These are phyloP conservation scores for Heterobasidion occidentale DNA, from an alignment of 1,284 basidiomycete species.

Conservation along the genomic window DNA sequence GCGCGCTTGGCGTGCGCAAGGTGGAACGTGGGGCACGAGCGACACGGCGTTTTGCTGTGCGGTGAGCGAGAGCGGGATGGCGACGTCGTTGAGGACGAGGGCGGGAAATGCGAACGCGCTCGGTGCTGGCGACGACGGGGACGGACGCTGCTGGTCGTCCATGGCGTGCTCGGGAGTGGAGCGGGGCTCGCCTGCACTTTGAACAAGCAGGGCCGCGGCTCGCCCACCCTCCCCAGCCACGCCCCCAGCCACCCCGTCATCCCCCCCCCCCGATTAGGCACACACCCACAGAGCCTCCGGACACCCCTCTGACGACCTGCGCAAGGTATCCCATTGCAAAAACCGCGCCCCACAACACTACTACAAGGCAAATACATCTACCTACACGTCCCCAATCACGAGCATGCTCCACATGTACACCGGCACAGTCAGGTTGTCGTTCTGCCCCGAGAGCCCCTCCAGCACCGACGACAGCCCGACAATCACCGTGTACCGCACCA, in stretches of 20 bases:
- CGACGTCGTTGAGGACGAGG: slow-evolving; percentile 10
- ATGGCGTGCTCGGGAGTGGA: neutral
- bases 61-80: slow-evolving; percentile 13
- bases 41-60: slow-evolving; percentile 15
- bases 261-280: neutral
- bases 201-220: no score
- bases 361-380: slow-evolving; percentile 7
- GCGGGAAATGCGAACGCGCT: slow-evolving; percentile 2
- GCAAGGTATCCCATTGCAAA: no score
- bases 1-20: slow-evolving; percentile 8
- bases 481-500: slow-evolving; percentile 46
- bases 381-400: slow-evolving; percentile 39
- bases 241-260: neutral
- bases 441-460: slow-evolving; percentile 87
- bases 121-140: slow-evolving; percentile 1
- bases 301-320: no score
- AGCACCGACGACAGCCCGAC: slow-evolving; percentile 61
- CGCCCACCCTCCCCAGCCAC: no score
- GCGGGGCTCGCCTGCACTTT: no score
- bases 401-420: slow-evolving; percentile 84
- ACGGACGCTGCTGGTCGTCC: neutral
- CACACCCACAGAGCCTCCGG: neutral
- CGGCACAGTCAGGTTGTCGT: slow-evolving; percentile 90
- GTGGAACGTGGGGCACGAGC: slow-evolving; percentile 14
- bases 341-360: neutral